These are phyloP conservation scores for Arthroderma uncinatum DNA, from an alignment of 2,329 filamentous ascomycete species.

Conservation along the genomic window DNA sequence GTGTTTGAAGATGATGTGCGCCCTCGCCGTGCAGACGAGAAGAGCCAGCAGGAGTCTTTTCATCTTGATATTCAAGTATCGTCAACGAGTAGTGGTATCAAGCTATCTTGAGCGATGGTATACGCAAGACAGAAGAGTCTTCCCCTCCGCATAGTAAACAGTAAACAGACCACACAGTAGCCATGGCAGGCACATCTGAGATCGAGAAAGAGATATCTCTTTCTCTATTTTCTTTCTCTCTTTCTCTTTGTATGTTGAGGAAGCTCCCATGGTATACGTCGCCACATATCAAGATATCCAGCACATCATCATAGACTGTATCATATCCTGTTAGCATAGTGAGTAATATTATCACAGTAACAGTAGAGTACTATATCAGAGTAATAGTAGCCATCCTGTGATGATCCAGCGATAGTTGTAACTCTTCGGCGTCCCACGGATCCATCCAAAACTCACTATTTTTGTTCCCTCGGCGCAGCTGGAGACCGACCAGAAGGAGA, in stretches of 20 bases:
- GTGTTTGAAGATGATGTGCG: conserved; percentile 12
- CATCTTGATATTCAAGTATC: not conserved
- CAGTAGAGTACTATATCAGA: too few relatives aligned
- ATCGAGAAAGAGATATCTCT: not conserved
- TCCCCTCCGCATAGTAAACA: not conserved
- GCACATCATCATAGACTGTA: conserved; percentile 11
- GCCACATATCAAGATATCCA: conserved; percentile 2
- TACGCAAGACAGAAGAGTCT: too few relatives aligned
- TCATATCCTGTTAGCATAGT: too few relatives aligned
- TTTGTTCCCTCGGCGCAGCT: conserved; percentile 12
- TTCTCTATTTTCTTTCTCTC: too few relatives aligned
- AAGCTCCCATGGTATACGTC: not conserved
- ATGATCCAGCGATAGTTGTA: too few relatives aligned
- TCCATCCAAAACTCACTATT: not conserved
- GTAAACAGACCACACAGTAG: not conserved
- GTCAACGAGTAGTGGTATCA: too few relatives aligned
- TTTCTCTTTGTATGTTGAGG: too few relatives aligned
- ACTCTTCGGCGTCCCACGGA: too few relatives aligned
- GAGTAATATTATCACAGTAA: too few relatives aligned
- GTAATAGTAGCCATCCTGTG: too few relatives aligned
- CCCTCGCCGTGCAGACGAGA: not conserved
- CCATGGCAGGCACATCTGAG: not conserved
- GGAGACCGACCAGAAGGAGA: conserved; percentile 33
- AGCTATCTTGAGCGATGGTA: not conserved
- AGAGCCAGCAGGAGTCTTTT: not conserved